Evolutionary conservation across 2,329 filamentous ascomycete species (phyloP).

Genomic region (Ilyonectria destructans): DNA sequence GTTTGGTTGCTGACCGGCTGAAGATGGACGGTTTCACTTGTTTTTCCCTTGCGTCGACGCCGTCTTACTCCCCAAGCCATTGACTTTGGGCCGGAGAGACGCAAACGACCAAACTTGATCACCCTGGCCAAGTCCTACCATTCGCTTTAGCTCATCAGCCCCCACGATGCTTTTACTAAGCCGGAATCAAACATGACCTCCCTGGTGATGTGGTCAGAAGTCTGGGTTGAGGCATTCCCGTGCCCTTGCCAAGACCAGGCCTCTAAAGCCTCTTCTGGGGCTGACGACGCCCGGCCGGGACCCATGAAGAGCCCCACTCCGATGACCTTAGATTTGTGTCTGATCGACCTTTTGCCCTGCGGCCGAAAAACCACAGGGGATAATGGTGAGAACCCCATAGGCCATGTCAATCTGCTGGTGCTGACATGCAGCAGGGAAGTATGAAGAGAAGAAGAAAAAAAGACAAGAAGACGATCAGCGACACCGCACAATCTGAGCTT

Average conservation of each 20-base stretch:
- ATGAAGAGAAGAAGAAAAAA: not conserved
- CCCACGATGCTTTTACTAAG: not conserved
- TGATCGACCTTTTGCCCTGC: slow-evolving; percentile 2
- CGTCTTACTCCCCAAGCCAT: not conserved
- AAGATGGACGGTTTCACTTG: slow-evolving; percentile 30
- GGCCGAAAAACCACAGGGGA: slow-evolving; percentile 8
- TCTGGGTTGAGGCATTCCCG: not conserved
- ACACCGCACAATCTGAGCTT: slow-evolving; percentile 7
- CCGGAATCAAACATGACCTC: not conserved
- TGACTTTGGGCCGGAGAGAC: not conserved
- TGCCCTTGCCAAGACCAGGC: not conserved
- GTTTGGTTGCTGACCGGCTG: slow-evolving; percentile 33
- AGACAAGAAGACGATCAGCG: slow-evolving; percentile 6
- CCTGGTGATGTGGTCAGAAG: not conserved
- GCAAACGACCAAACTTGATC: slow-evolving; percentile 3
- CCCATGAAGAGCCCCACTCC: slow-evolving; percentile 34
- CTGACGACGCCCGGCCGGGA: slow-evolving; percentile 46
- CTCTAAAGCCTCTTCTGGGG: slow-evolving; percentile 38
- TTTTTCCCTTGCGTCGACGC: slow-evolving; percentile 9
- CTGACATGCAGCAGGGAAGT: slow-evolving; percentile 26
- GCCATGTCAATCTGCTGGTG: slow-evolving; percentile 13
- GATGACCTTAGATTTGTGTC: slow-evolving; percentile 30
- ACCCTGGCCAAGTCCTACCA: not conserved
- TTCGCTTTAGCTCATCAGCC: not conserved
- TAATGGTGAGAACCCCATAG: slow-evolving; percentile 10